Evolutionary conservation across 768 basidiomycete species (phyloP).

Genomic region (Suillus occidentalis): DNA sequence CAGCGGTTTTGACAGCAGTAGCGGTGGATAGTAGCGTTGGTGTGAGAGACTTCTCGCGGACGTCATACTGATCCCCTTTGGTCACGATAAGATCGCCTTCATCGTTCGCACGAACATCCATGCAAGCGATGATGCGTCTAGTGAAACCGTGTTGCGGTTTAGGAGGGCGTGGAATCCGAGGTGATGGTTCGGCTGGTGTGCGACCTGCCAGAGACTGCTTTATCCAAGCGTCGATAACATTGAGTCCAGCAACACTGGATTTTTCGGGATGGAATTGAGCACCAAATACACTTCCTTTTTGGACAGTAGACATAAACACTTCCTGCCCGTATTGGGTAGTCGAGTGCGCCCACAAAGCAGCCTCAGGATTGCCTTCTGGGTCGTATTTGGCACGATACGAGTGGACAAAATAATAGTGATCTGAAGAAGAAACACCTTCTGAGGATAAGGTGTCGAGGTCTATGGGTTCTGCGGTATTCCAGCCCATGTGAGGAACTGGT

Average conservation of each 20-base stretch:
- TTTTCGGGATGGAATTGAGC: slow-evolving; percentile 99
- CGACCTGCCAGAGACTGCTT: slow-evolving; percentile 47
- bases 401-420: slow-evolving; percentile 96
- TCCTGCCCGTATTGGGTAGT: slow-evolving; percentile 95
- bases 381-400: slow-evolving; percentile 86
- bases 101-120: slow-evolving; percentile 98
- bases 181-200: slow-evolving; percentile 34
- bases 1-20: slow-evolving; percentile 48
- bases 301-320: slow-evolving; percentile 83
- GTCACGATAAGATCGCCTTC: slow-evolving; percentile 96
- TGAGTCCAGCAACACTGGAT: slow-evolving; percentile 84
- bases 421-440: slow-evolving; percentile 49
- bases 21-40: slow-evolving; percentile 15
- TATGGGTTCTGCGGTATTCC: slow-evolving; percentile 77
- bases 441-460: slow-evolving; percentile 41
- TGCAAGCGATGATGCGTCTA: slow-evolving; percentile 93
- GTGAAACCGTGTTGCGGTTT: slow-evolving; percentile 68
- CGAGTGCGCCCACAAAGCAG: slow-evolving; percentile 77
- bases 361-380: slow-evolving; percentile 49
- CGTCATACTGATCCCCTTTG: slow-evolving; percentile 99
- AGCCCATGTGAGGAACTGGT: slow-evolving; percentile 96
- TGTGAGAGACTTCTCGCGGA: slow-evolving; percentile 71
- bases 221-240: slow-evolving; percentile 81
- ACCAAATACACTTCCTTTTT: slow-evolving; percentile 82
- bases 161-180: slow-evolving; percentile 37